phyloP scores from a whole-genome alignment of 1,139 yeast species.

The Yamadazyma siamensis region DNA sequence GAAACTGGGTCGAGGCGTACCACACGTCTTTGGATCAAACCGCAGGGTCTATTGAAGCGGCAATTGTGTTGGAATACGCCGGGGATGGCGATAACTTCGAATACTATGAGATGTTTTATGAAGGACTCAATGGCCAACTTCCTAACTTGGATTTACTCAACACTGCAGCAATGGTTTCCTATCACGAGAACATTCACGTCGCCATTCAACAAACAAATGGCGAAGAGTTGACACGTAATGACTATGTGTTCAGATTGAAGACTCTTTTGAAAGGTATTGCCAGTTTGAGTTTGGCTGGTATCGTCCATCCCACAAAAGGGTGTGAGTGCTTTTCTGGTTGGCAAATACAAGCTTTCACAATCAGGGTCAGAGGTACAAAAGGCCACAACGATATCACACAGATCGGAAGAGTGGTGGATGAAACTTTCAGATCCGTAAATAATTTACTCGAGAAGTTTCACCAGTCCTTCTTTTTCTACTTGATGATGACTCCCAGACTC shows the following conservation, averaged over 20 bases:
- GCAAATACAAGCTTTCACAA: conserved; percentile 88
- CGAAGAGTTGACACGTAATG: conserved; percentile 42
- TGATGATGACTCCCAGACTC: conserved; percentile 69
- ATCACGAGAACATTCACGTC: conserved; percentile 70
- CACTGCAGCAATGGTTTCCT: conserved; percentile 66
- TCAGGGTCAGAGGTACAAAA: conserved; percentile 58
- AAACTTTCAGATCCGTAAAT: conserved; percentile 83
- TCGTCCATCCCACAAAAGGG: conserved; percentile 55
- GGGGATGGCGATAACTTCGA: conserved; percentile 66
- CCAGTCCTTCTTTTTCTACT: conserved; percentile 92
- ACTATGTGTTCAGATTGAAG: conserved; percentile 53
- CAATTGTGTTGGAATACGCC: conserved; percentile 79
- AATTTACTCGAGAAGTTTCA: conserved; percentile 93
- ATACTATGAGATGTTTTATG: conserved; percentile 71
- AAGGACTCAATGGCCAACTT: conserved; percentile 91
- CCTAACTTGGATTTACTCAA: conserved; percentile 91
- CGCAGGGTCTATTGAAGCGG: conserved; percentile 96
- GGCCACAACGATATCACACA: conserved; percentile 81
- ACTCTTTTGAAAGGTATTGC: conserved; percentile 64
- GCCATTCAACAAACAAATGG: conserved; percentile 61
- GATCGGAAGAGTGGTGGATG: conserved; percentile 87
- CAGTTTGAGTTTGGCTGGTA: conserved; percentile 69
- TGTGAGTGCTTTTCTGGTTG: conserved; percentile 94
- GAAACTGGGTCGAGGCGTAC: conserved; percentile 93
- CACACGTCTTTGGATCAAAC: conserved; percentile 82